Evolutionary conservation across 1,284 basidiomycete genomes (phyloP).

Genomic region (Termitomyces sp.): DNA sequence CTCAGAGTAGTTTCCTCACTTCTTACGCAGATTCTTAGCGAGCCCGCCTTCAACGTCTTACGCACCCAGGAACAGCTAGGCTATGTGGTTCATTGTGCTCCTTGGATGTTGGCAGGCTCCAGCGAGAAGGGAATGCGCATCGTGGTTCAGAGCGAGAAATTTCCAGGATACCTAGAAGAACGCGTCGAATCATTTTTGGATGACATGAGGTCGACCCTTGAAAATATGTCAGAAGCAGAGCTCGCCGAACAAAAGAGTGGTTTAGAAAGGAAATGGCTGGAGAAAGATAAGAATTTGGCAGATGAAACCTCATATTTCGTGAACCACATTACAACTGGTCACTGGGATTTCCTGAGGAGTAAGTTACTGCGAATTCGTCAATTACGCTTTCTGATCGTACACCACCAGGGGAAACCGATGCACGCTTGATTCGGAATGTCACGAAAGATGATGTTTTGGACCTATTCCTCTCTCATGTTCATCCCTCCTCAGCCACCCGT

Average conservation of each 20-base stretch:
- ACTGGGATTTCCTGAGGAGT: constrained; percentile 69
- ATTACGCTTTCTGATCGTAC: constrained; percentile 3
- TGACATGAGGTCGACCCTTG: constrained; percentile 57
- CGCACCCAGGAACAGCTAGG: constrained; percentile 98
- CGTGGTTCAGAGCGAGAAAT: constrained; percentile 87
- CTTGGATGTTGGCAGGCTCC: constrained; percentile 52
- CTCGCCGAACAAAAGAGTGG: constrained; percentile 64
- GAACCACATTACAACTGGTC: constrained; percentile 68
- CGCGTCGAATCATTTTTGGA: constrained; percentile 87
- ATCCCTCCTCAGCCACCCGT: constrained; percentile 65
- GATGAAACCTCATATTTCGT: constrained; percentile 79
- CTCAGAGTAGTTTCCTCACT: constrained; percentile 57
- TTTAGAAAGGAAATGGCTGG: constrained; percentile 60
- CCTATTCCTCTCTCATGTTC: constrained; percentile 68
- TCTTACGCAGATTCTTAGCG: constrained; percentile 74
- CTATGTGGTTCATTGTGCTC: constrained; percentile 73
- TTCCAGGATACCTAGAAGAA: constrained; percentile 80
- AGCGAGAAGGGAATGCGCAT: constrained; percentile 81
- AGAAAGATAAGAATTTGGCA: constrained; percentile 55
- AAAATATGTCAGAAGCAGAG: constrained; percentile 54
- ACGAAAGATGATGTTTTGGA: constrained; percentile 77
- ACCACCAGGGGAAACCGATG: constrained; percentile 59
- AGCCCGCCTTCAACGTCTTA: constrained; percentile 91
- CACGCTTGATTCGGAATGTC: constrained; percentile 55
- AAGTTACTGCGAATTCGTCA: constrained; percentile 12